phyloP scores from a whole-genome alignment of 805 yeast genomes.

The Hanseniaspora occidentalis region DNA sequence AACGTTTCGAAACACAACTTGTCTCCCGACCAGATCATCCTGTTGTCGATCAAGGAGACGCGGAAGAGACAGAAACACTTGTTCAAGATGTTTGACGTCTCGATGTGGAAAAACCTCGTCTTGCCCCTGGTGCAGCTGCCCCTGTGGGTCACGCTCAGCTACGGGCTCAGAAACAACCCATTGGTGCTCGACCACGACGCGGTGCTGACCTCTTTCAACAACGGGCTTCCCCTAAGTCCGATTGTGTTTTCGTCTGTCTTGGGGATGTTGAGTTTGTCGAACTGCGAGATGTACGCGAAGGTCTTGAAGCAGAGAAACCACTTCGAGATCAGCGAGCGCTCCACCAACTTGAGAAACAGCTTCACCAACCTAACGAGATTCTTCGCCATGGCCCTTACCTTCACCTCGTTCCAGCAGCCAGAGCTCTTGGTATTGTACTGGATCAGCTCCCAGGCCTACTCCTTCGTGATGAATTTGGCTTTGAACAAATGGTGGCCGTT shows the following conservation, averaged over 20 bases:
- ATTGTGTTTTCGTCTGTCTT: constrained; percentile 63
- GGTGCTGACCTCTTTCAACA: constrained; percentile 27
- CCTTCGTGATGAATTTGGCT: constrained; percentile 61
- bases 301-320: constrained; percentile 33
- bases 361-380: constrained; percentile 60
- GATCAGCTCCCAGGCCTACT: constrained; percentile 73
- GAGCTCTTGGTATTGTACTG: constrained; percentile 74
- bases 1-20: constrained; percentile 28
- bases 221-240: constrained; percentile 24
- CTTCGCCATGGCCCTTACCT: constrained; percentile 70
- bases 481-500: constrained; percentile 55
- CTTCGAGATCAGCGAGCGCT: constrained; percentile 14
- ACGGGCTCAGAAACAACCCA: constrained; percentile 27
- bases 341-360: constrained; percentile 26
- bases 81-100: constrained; percentile 57
- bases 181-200: constrained; percentile 4
- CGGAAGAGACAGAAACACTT: constrained; percentile 59
- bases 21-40: constrained; percentile 65
- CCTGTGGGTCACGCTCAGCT: constrained; percentile 68
- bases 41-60: constrained; percentile 66
- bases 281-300: constrained; percentile 70
- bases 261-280: constrained; percentile 60
- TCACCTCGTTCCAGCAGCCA: constrained; percentile 77
- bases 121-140: constrained; percentile 80
- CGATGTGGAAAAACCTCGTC: constrained; percentile 66